A percentile compares a stretch with the other conserved stretches of the same genome.
Conservation (phyloP, 2,329 filamentous ascomycete species). For the Phaeosphaeria sp. region DNA sequence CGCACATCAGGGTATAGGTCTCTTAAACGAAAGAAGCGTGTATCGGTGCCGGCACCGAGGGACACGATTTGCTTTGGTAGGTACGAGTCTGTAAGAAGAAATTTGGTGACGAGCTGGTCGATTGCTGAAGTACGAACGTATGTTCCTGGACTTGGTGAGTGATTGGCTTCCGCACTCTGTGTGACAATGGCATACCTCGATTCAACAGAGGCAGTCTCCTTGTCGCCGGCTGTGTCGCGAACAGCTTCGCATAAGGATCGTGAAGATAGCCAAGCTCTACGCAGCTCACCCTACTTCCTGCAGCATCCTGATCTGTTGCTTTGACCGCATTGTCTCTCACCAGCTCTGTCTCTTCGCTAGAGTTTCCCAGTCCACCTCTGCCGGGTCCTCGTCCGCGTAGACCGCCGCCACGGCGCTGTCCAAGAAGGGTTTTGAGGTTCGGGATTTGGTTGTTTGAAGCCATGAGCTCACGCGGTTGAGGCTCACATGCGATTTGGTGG, state of each 20-base stretch:
- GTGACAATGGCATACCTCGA: conserved; percentile 66
- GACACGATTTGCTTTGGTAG: conserved; percentile 80
- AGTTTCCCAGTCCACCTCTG: conserved; percentile 27
- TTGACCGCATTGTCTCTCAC: conserved; percentile 79
- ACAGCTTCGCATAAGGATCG: conserved; percentile 77
- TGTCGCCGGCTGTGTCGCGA: conserved; percentile 65
- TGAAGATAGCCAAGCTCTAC: conserved; percentile 84
- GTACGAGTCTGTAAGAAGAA: conserved; percentile 61
- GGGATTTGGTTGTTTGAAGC: conserved; percentile 74
- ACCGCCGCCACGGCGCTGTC: conserved; percentile 55
- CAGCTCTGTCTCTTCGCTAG: conserved; percentile 40
- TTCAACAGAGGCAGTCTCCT: conserved; percentile 91
- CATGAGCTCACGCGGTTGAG: conserved; percentile 57
- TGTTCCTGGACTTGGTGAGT: conserved; percentile 68
- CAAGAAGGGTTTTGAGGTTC: conserved; percentile 71
- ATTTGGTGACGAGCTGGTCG: conserved; percentile 76
- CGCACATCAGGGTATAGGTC: conserved; percentile 51
- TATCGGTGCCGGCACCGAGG: conserved; percentile 92
- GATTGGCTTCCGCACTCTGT: background rate
- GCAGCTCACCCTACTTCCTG: conserved; percentile 85
- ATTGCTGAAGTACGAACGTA: conserved; percentile 88
- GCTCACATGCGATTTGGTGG: conserved; percentile 33
- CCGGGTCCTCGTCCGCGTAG: conserved; percentile 58
- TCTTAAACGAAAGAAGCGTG: conserved; percentile 80
- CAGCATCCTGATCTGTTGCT: conserved; percentile 89